Percentiles rank a stretch among this genome's conserved stretches.
phyloP scores from a whole-genome alignment of 495 filamentous ascomycete species.

The Penicillium mononematosum region DNA sequence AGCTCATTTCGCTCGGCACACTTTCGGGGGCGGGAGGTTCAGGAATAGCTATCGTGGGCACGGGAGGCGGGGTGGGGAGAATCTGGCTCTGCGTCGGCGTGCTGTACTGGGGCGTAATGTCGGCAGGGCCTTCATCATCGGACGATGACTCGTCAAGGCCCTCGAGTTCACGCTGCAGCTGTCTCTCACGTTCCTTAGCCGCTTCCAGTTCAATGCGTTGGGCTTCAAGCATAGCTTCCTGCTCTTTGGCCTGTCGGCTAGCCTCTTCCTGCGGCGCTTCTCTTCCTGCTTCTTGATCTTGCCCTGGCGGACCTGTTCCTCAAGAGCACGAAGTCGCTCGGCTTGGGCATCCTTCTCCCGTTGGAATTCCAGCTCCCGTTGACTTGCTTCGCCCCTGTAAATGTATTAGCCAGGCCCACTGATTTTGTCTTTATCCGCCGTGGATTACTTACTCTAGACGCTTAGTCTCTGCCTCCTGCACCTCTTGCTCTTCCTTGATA shows the following conservation, averaged over 20 bases:
- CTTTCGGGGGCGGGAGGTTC: slow-evolving; percentile 41
- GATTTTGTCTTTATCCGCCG: neutral
- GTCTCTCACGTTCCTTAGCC: slow-evolving; percentile 81
- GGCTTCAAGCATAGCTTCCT: slow-evolving; percentile 78
- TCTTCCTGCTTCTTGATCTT: slow-evolving; percentile 98
- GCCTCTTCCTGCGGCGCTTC: slow-evolving; percentile 88
- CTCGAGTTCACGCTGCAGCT: slow-evolving; percentile 84
- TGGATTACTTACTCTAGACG: slow-evolving; percentile 75
- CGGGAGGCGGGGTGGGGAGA: slow-evolving; percentile 40
- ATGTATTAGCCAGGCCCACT: slow-evolving; percentile 34
- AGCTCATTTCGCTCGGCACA: slow-evolving; percentile 24
- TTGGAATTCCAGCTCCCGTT: slow-evolving; percentile 75
- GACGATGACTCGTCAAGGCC: slow-evolving; percentile 78
- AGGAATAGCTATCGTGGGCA: slow-evolving; percentile 25
- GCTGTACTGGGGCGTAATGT: slow-evolving; percentile 77
- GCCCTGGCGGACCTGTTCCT: slow-evolving; percentile 90
- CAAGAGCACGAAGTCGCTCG: slow-evolving; percentile 79
- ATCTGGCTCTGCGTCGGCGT: slow-evolving; percentile 71
- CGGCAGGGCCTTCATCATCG: slow-evolving; percentile 81
- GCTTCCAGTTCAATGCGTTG: slow-evolving; percentile 92
- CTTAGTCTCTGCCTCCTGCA: slow-evolving; percentile 69
- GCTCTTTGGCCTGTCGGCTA: slow-evolving; percentile 79
- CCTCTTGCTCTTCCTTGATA: slow-evolving; percentile 69
- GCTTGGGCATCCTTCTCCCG: slow-evolving; percentile 78
- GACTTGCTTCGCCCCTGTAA: slow-evolving; percentile 68